Base-by-base conservation (phyloP, 495 filamentous ascomycete genomes). In the Sordaria brevicollis region DNA sequence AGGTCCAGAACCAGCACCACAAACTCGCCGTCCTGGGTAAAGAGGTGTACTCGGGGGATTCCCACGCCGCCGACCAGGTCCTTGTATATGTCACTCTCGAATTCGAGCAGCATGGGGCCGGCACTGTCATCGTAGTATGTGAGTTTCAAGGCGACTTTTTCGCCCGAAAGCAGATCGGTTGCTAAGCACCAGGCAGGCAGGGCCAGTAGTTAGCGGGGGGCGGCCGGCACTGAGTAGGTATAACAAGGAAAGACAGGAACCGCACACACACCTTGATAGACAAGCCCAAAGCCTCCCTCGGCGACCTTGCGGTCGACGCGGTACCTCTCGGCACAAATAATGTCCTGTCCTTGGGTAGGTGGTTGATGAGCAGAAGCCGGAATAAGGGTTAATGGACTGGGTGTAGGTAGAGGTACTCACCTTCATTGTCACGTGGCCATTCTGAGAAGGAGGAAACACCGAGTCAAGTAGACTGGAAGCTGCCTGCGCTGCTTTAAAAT, bases 131-230 rank as follows among this genome's bases (percentile, higher is more conserved):
- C 67, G 67, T 65, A n/a, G 49, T 74, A 49, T 57, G 73, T 71
- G 43, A 81, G 73, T 70, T 81, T 82, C 43, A 82, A 68, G 34
- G 80, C 80, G 37, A 82, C 76, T 36, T 80, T 73, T 69, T 77
- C 68, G 41, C 69, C 75, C 17, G 71, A 71, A 43, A 75, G 36
- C 36, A 81, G 57, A 67, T 80, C 76, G 73, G 74, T 74, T 39
- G 75, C 79, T 81, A 38, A n/a, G n/a, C n/a, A n/a, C n/a, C n/a
- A n/a, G n/a, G n/a, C n/a, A n/a, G n/a, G n/a, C n/a, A n/a, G n/a
- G n/a, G n/a, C n/a, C n/a, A n/a, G n/a, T n/a, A n/a, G n/a, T n/a
- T n/a, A n/a, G n/a, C n/a, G n/a, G n/a, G n/a, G n/a, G n/a, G n/a
- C n/a, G n/a, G n/a, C n/a, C n/a, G n/a, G n/a, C n/a, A n/a, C n/a